phyloP scores from a whole-genome alignment of 2,329 filamentous ascomycete species.

The Alternaria burnsii region DNA sequence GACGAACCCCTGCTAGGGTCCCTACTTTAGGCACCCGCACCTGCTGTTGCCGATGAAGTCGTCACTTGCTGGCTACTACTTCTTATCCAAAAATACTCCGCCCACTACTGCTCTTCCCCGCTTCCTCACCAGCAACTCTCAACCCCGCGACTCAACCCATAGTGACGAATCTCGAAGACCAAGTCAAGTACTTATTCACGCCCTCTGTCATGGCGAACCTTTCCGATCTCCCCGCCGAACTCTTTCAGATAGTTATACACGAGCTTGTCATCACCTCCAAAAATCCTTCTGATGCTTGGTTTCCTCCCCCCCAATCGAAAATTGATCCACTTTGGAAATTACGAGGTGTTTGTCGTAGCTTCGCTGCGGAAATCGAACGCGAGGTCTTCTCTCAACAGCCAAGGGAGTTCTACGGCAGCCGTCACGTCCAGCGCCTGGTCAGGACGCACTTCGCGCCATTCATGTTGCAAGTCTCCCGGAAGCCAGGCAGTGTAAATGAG shows the following conservation, averaged over 20 bases:
- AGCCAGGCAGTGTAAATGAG: background rate
- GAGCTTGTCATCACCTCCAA: background rate
- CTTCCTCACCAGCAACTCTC: background rate
- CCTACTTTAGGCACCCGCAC: background rate
- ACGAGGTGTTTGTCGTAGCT: background rate
- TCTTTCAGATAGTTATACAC: background rate
- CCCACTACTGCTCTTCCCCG: background rate
- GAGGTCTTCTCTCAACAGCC: background rate
- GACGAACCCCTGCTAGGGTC: no score
- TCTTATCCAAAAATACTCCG: background rate
- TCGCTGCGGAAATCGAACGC: background rate
- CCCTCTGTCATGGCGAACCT: background rate
- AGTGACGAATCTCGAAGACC: background rate
- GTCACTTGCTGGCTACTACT: background rate
- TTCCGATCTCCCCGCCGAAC: background rate
- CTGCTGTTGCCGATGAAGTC: background rate
- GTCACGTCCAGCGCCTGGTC: background rate
- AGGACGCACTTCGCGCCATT: background rate
- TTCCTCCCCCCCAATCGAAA: no score
- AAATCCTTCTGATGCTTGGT: no score
- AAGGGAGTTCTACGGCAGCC: background rate
- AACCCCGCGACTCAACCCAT: background rate
- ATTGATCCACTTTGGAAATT: background rate
- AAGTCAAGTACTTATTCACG: background rate
- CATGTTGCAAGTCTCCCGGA: background rate